Percentiles rank a stretch among this genome's conserved stretches.
phyloP scores from a whole-genome alignment of 2,329 filamentous ascomycete genomes.

The Colletotrichum siamense region DNA sequence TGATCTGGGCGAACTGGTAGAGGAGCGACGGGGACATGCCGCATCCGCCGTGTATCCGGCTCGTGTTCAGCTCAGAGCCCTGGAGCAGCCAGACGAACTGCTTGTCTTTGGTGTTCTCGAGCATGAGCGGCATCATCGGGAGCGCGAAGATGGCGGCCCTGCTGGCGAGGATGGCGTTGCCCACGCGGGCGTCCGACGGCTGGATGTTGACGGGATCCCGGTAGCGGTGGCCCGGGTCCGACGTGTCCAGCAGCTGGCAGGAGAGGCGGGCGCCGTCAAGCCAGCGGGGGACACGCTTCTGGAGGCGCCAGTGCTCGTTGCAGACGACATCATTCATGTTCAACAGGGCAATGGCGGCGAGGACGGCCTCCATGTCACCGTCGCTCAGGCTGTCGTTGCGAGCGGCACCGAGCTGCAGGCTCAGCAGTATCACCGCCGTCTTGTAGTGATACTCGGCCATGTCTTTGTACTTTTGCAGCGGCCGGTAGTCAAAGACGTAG shows the following conservation, averaged over 20 bases:
- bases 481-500: constrained; percentile 46
- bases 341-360: constrained; percentile 30
- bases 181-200: constrained; percentile 36
- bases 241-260: constrained; percentile 38
- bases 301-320: constrained; percentile 38
- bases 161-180: constrained; percentile 44
- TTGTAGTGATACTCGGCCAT: constrained; percentile 35
- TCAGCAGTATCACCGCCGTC: constrained; percentile 38
- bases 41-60: constrained; percentile 45
- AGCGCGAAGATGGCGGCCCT: constrained; percentile 44
- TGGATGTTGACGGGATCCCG: constrained; percentile 39
- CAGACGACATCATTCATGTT: constrained; percentile 31
- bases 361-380: constrained; percentile 3
- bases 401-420: not conserved
- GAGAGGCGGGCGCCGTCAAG: constrained; percentile 39
- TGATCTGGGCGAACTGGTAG: constrained; percentile 41
- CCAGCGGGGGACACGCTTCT: constrained; percentile 41
- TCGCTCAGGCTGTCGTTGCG: not conserved
- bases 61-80: constrained; percentile 37
- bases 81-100: constrained; percentile 46
- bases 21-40: constrained; percentile 46
- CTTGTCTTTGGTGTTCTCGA: constrained; percentile 29
- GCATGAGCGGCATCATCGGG: constrained; percentile 39
- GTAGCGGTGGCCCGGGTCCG: constrained; percentile 41
- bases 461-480: constrained; percentile 33